Percentiles rank a stretch among this genome's conserved stretches.
Evolutionary conservation across 352 stramenopile genomes (phyloP).

Genomic region (Phytophthora sansomeana): DNA sequence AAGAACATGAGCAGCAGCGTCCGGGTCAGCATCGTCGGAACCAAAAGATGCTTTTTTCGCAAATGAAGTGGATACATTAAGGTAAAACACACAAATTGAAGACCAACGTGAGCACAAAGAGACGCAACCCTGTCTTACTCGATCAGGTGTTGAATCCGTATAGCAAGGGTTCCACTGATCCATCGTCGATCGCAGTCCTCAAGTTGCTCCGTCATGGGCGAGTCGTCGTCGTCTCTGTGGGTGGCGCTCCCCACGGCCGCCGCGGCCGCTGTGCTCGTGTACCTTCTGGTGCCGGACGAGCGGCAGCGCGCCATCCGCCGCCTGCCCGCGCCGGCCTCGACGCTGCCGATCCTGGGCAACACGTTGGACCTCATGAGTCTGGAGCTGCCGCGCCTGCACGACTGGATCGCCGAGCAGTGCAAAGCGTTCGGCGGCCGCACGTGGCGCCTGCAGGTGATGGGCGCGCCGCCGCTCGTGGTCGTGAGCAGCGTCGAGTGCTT

Average conservation of each 20-base stretch:
- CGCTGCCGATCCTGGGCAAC: conserved; percentile 54
- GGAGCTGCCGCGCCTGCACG: conserved; percentile 51
- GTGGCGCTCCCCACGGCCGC: conserved; percentile 20
- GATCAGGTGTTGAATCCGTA: neutral
- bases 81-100: neutral
- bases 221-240: conserved; percentile 20
- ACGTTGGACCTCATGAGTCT: conserved; percentile 51
- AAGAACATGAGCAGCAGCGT: conserved; percentile 17
- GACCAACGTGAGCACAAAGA: neutral
- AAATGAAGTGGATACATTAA: neutral
- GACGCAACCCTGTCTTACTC: neutral
- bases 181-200: neutral
- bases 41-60: neutral
- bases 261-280: conserved; percentile 33
- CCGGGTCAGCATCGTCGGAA: neutral
- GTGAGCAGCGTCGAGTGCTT: conserved; percentile 46
- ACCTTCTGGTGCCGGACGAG: conserved; percentile 34
- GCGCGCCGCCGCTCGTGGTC: conserved; percentile 47
- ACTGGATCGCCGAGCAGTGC: conserved; percentile 59
- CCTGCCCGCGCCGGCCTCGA: conserved; percentile 42
- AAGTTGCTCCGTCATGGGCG: neutral
- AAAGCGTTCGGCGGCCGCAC: conserved; percentile 41
- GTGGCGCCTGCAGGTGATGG: conserved; percentile 48
- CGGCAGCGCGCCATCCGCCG: conserved; percentile 31
- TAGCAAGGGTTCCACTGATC: too few relatives aligned